Evolutionary conservation across 169 alveolate genomes (phyloP).

Genomic region (Toxoplasma gondii): DNA sequence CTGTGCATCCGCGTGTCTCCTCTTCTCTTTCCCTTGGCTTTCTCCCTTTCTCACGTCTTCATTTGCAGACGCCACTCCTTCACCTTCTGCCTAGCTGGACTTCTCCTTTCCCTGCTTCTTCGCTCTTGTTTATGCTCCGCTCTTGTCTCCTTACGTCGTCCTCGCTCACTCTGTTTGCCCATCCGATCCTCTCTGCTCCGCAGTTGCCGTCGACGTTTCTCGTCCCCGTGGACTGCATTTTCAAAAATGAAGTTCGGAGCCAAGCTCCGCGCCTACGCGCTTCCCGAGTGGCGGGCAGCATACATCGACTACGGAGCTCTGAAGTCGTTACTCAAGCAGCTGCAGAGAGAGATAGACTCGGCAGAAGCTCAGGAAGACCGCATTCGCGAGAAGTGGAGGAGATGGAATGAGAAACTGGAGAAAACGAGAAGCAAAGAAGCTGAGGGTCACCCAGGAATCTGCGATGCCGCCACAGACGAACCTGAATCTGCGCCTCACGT

Average conservation of each 20-base stretch:
- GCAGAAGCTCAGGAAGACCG: neutral
- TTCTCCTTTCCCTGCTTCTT: neutral
- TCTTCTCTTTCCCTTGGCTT: neutral
- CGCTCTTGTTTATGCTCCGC: neutral
- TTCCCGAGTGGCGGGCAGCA: conserved; percentile 64
- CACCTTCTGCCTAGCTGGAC: neutral
- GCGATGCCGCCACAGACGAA: too few relatives aligned
- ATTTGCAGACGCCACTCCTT: too few relatives aligned
- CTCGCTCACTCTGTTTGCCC: neutral
- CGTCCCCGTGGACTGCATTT: neutral
- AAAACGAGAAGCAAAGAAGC: too few relatives aligned
- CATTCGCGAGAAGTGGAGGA: neutral
- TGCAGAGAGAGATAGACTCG: neutral
- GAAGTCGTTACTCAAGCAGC: conserved; percentile 42
- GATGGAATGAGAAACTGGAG: too few relatives aligned
- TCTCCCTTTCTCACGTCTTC: neutral
- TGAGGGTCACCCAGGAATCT: too few relatives aligned
- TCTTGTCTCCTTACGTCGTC: neutral
- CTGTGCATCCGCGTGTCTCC: neutral
- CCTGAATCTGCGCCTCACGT: too few relatives aligned
- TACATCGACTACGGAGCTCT: conserved; percentile 46
- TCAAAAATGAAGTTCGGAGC: conserved; percentile 63
- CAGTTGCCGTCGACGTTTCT: neutral
- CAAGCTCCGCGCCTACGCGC: conserved; percentile 56
- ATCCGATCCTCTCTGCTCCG: neutral